These are phyloP conservation scores for Lepiota brunneoincarnata DNA, from an alignment of 768 basidiomycete genomes.

Conservation along the genomic window DNA sequence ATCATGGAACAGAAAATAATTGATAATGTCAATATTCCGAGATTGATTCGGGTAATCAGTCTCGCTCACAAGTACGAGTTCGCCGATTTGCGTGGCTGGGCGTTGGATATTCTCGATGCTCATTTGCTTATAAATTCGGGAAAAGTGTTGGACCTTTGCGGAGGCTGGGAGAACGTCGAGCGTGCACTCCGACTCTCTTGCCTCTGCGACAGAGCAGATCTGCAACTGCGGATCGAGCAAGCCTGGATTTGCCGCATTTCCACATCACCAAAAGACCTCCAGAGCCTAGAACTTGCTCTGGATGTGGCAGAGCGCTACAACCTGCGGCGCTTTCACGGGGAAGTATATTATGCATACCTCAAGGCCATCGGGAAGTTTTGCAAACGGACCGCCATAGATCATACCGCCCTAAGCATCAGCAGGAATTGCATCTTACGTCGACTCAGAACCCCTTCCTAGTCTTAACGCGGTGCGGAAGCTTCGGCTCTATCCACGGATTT, in stretches of 20 bases:
- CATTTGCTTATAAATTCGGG: not conserved
- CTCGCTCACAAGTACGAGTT: slow-evolving; percentile 1
- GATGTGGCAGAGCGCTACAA: not conserved
- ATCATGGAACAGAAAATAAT: not conserved
- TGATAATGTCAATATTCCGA: not conserved
- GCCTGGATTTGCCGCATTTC: not conserved
- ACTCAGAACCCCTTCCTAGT: not conserved
- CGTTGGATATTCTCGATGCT: not conserved
- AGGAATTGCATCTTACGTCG: not conserved
- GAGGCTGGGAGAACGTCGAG: not conserved
- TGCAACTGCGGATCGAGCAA: not conserved
- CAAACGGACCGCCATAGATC: not conserved
- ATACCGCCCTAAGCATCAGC: not conserved
- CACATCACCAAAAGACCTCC: not conserved
- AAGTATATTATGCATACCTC: slow-evolving; percentile 1
- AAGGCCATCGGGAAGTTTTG: not conserved
- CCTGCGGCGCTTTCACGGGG: not conserved
- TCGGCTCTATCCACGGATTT: not conserved
- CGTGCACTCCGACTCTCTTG: not conserved
- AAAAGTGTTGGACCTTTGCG: not conserved
- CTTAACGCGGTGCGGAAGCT: not conserved
- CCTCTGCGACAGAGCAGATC: not conserved
- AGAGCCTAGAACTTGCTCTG: not conserved
- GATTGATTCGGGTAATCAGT: not conserved
- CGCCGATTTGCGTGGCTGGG: not conserved